A percentile compares a stretch with the other conserved stretches of the same genome.
These are phyloP conservation scores for Helichrysum umbraculigerum DNA, from an alignment of 129 eudicot species.

Conservation along the genomic window DNA sequence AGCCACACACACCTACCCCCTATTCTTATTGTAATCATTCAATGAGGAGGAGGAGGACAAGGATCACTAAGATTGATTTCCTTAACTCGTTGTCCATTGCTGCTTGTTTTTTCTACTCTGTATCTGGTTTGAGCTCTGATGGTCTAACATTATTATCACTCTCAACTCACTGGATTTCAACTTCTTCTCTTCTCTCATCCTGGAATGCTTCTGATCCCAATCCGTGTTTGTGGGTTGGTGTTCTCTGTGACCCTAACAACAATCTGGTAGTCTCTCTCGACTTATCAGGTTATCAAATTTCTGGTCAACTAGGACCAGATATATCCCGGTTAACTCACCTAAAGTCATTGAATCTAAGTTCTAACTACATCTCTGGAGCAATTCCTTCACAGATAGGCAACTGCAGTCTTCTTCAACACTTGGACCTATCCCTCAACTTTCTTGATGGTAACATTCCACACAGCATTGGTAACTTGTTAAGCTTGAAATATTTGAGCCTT, in stretches of 20 bases:
- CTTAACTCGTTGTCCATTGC: slow-evolving; percentile 17
- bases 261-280: slow-evolving; percentile 37
- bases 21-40: background rate
- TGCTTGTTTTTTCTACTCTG: slow-evolving; percentile 13
- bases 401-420: slow-evolving; percentile 46
- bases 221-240: slow-evolving; percentile 85
- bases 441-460: slow-evolving; percentile 55
- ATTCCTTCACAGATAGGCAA: slow-evolving; percentile 56
- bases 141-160: slow-evolving; percentile 62
- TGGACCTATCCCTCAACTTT: slow-evolving; percentile 49
- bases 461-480: slow-evolving; percentile 48
- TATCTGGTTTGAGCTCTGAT: slow-evolving; percentile 51
- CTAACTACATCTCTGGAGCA: slow-evolving; percentile 46
- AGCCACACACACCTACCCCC: background rate
- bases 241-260: slow-evolving; percentile 44
- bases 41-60: slow-evolving; percentile 8
- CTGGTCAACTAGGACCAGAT: slow-evolving; percentile 70
- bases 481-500: slow-evolving; percentile 39
- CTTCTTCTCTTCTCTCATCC: slow-evolving; percentile 48
- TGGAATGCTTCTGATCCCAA: slow-evolving; percentile 66
- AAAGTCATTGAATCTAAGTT: slow-evolving; percentile 41
- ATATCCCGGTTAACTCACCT: slow-evolving; percentile 45
- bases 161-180: slow-evolving; percentile 32
- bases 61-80: background rate
- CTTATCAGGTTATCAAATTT: slow-evolving; percentile 43